Evolutionary conservation across 805 yeast species (phyloP).

Genomic region (Lachancea sp.): DNA sequence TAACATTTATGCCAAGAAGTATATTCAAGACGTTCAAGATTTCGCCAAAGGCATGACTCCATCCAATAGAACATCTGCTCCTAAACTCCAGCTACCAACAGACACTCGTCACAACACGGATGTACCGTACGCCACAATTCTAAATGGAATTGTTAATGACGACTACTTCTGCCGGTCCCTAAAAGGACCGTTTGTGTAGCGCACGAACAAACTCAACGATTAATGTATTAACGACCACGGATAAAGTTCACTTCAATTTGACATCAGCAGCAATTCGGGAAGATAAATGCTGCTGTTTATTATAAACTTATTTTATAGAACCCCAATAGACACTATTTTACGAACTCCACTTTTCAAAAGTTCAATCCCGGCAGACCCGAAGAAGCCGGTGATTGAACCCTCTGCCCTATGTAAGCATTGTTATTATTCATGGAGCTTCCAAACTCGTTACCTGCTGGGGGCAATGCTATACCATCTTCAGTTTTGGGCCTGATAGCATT

Average conservation of each 20-base stretch:
- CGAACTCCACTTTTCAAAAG: slow-evolving; percentile 3
- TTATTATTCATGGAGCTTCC: background rate
- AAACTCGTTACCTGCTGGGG: slow-evolving; percentile 14
- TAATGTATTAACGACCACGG: slow-evolving; percentile 5
- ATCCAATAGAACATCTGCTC: background rate
- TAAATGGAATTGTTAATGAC: slow-evolving; percentile 16
- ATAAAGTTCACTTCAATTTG: background rate
- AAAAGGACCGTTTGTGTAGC: slow-evolving; percentile 1
- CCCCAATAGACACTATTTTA: background rate
- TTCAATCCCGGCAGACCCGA: slow-evolving; percentile 13
- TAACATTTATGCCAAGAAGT: slow-evolving; percentile 18
- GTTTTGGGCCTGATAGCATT: slow-evolving; percentile 31
- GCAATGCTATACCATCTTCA: slow-evolving; percentile 32
- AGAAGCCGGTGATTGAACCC: slow-evolving; percentile 1
- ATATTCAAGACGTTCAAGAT: slow-evolving; percentile 17
- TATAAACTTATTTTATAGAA: background rate
- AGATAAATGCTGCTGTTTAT: background rate
- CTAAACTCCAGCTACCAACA: background rate
- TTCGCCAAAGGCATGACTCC: slow-evolving; percentile 12
- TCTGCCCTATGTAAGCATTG: background rate
- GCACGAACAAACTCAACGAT: background rate
- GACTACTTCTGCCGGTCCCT: slow-evolving; percentile 15
- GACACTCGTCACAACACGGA: background rate
- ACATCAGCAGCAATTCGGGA: background rate
- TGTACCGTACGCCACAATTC: slow-evolving; percentile 12